These are phyloP conservation scores for Psilocybe cubensis DNA, from an alignment of 768 basidiomycete genomes.

Conservation along the genomic window DNA sequence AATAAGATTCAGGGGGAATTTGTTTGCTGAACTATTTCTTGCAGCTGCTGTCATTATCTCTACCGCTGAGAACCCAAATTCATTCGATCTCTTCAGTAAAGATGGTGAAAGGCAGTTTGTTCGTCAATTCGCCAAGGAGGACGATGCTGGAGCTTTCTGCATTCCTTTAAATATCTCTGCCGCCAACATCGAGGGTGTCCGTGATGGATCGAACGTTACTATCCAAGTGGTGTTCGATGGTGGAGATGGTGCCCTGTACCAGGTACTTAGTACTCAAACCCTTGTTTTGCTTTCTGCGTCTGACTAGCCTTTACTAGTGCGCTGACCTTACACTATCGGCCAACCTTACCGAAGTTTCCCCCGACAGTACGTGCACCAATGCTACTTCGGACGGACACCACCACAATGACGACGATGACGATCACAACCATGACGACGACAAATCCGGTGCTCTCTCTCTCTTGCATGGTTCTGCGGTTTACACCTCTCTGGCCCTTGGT, in stretches of 20 bases:
- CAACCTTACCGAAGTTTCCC: conserved; percentile 45
- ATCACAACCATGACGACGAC: conserved; percentile 14
- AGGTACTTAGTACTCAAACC: conserved; percentile 40
- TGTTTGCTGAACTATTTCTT: conserved; percentile 16
- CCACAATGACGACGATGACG: conserved; percentile 7
- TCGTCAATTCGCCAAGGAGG: conserved; percentile 49
- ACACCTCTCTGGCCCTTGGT: conserved; percentile 21
- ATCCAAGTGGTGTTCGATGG: conserved; percentile 64
- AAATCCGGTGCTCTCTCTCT: conserved; percentile 4
- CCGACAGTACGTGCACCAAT: conserved; percentile 39
- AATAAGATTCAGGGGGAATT: not conserved
- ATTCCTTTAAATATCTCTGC: conserved; percentile 62
- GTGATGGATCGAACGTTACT: conserved; percentile 72
- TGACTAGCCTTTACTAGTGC: conserved; percentile 52
- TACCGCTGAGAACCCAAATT: conserved; percentile 61
- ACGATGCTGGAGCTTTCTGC: conserved; percentile 61
- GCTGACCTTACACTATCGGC: conserved; percentile 71
- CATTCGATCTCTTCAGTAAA: conserved; percentile 61
- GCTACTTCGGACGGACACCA: conserved; percentile 29
- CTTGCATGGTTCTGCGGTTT: conserved; percentile 10
- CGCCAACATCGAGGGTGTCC: conserved; percentile 45
- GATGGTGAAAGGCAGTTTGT: conserved; percentile 35
- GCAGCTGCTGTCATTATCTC: conserved; percentile 58
- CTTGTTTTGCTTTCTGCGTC: conserved; percentile 18
- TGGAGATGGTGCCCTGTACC: conserved; percentile 71